phyloP scores from a whole-genome alignment of 2,329 filamentous ascomycete species.

The Fusarium pseudocircinatum region DNA sequence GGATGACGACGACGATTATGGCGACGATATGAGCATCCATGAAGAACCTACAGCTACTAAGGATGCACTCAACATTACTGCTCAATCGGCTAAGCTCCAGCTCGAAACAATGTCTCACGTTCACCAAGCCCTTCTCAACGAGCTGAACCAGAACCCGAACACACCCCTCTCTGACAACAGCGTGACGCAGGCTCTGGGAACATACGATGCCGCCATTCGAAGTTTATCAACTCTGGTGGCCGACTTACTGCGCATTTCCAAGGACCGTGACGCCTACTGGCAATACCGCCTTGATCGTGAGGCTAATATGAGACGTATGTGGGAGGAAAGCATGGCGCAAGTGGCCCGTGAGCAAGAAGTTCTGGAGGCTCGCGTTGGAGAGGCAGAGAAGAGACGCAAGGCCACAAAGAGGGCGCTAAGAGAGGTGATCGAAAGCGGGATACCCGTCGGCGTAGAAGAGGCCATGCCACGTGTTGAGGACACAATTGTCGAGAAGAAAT shows the following conservation, averaged over 20 bases:
- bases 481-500: constrained; percentile 47
- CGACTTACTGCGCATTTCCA: constrained; percentile 89
- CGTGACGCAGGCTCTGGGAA: constrained; percentile 79
- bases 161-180: constrained; percentile 80
- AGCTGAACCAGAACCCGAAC: constrained; percentile 72
- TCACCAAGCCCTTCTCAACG: constrained; percentile 79
- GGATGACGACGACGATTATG: constrained; percentile 82
- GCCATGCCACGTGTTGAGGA: constrained; percentile 40
- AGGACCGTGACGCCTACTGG: constrained; percentile 96
- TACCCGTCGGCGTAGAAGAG: constrained; percentile 47
- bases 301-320: constrained; percentile 90
- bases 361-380: constrained; percentile 85
- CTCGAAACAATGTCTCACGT: constrained; percentile 90
- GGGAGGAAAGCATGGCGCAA: constrained; percentile 99
- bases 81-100: constrained; percentile 92
- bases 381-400: constrained; percentile 89
- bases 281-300: constrained; percentile 94
- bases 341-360: constrained; percentile 95
- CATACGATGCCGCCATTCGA: constrained; percentile 89
- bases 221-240: constrained; percentile 86
- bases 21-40: constrained; percentile 77
- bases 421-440: constrained; percentile 75
- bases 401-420: constrained; percentile 89
- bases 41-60: constrained; percentile 80
- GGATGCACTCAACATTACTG: constrained; percentile 96